Evolutionary conservation across 139 green algal genomes (phyloP).

Genomic region (Trebouxia sp.): DNA sequence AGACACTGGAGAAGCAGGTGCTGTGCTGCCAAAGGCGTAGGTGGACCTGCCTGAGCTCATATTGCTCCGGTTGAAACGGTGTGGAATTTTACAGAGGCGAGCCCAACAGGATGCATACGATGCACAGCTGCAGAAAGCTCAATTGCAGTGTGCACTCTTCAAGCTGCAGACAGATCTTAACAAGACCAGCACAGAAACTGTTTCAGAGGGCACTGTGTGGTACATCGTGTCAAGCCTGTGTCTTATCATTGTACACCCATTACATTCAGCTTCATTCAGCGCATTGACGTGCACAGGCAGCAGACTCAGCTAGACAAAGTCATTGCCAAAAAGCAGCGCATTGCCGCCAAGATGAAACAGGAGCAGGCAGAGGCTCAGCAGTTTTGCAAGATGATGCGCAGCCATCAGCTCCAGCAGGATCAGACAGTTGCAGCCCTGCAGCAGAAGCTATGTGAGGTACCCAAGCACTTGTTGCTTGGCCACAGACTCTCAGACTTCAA

Average conservation of each 20-base stretch:
- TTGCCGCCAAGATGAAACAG: conserved; percentile 1
- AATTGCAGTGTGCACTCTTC: neutral
- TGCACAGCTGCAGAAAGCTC: neutral
- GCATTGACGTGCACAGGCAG: neutral
- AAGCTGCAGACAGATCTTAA: neutral
- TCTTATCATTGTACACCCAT: too few relatives aligned
- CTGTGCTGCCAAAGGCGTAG: neutral
- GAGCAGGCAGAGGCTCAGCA: neutral
- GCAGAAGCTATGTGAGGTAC: neutral
- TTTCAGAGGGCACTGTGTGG: neutral
- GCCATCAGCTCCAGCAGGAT: neutral
- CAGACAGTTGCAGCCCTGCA: neutral
- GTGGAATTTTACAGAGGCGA: neutral
- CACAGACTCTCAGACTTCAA: too few relatives aligned
- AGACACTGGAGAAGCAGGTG: neutral
- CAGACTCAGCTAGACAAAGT: neutral
- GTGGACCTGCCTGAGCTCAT: too few relatives aligned
- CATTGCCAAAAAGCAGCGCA: neutral
- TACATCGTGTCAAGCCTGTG: too few relatives aligned
- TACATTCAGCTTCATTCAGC: neutral
- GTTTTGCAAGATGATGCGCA: neutral
- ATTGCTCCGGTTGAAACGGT: too few relatives aligned
- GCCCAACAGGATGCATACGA: neutral
- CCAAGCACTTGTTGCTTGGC: too few relatives aligned
- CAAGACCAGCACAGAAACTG: too few relatives aligned